phyloP scores from a whole-genome alignment of 129 eudicot genomes.

The Sambucus nigra region DNA sequence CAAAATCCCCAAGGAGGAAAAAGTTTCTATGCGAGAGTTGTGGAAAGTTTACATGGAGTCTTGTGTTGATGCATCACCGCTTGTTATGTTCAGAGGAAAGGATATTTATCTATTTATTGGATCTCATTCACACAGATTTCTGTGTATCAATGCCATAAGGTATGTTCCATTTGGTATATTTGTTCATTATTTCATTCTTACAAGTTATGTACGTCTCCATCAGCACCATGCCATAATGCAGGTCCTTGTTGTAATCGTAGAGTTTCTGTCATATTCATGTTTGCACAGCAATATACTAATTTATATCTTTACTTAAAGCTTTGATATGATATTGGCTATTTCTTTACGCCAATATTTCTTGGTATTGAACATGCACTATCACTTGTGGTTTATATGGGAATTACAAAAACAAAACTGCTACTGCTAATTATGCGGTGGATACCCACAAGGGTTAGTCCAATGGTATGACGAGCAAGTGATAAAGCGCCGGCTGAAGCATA shows the following conservation, averaged over 20 bases:
- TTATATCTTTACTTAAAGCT: background rate
- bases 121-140: constrained; percentile 72
- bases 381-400: too few relatives aligned
- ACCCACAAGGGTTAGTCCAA: too few relatives aligned
- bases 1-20: constrained; percentile 24
- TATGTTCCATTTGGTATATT: constrained; percentile 9
- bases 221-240: background rate
- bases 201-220: background rate
- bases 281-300: background rate
- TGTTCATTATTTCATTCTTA: background rate
- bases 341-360: too few relatives aligned
- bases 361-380: too few relatives aligned
- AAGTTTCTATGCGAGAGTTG: constrained; percentile 30
- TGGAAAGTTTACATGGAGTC: constrained; percentile 82
- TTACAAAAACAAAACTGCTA: too few relatives aligned
- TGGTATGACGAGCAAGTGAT: too few relatives aligned
- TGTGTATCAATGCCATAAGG: constrained; percentile 64
- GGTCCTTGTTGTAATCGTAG: background rate
- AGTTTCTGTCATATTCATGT: background rate
- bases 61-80: constrained; percentile 97
- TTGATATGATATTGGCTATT: background rate
- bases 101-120: constrained; percentile 62
- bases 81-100: constrained; percentile 47
- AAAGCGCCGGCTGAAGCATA: too few relatives aligned
- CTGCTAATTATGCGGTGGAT: too few relatives aligned